phyloP scores from a whole-genome alignment of 345 rosid genomes.

The Gossypium longicalyx region DNA sequence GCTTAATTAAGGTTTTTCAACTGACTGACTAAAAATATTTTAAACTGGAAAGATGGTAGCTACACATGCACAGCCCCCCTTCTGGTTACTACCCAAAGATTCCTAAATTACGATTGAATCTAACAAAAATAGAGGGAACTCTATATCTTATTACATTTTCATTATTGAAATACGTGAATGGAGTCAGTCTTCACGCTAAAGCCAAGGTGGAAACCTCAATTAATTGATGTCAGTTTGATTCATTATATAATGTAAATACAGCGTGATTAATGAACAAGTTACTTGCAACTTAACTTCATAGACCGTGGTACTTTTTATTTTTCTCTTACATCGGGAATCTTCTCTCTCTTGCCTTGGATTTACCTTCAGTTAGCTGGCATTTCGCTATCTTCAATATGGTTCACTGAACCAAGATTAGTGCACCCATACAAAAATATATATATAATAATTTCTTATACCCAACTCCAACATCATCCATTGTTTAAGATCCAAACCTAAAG shows the following conservation, averaged over 20 bases:
- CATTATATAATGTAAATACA: not conserved
- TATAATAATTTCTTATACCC: not conserved
- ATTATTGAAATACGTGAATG: constrained; percentile 42
- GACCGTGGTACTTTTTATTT: not conserved
- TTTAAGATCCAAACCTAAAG: not conserved
- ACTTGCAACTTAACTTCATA: not conserved
- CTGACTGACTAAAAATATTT: not conserved
- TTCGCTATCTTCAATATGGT: not conserved
- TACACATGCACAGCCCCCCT: constrained; percentile 2
- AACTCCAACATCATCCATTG: not conserved
- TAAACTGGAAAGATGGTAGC: not conserved
- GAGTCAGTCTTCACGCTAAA: constrained; percentile 28
- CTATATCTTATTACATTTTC: not conserved
- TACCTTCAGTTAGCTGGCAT: not conserved
- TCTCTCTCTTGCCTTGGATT: not conserved
- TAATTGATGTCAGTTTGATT: not conserved
- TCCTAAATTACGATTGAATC: constrained; percentile 35
- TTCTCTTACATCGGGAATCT: not conserved
- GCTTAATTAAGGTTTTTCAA: constrained; percentile 10
- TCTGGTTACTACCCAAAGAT: constrained; percentile 25
- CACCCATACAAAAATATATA: not conserved
- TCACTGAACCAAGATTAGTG: not conserved
- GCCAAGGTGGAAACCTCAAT: constrained; percentile 27
- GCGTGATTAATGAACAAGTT: not conserved
- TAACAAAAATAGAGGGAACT: constrained; percentile 8